phyloP scores from a whole-genome alignment of 2,329 filamentous ascomycete genomes.

The Purpureocillium takamizusanense region DNA sequence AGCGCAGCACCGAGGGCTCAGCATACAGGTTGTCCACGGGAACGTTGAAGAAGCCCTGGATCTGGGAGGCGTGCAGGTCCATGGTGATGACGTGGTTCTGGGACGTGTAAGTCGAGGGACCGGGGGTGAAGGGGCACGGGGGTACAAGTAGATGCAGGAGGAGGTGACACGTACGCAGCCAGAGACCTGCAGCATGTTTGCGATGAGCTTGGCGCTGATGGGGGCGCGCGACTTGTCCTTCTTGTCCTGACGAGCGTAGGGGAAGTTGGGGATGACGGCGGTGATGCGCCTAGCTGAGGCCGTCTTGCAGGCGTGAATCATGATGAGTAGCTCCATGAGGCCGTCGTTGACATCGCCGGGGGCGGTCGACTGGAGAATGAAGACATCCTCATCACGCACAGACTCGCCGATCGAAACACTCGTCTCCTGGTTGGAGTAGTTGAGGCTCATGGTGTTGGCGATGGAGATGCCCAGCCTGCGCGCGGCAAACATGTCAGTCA shows the following conservation, averaged over 20 bases:
- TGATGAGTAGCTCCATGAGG: slow-evolving; percentile 95
- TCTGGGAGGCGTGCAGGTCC: slow-evolving; percentile 90
- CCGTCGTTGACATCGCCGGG: slow-evolving; percentile 97
- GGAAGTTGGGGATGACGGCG: slow-evolving; percentile 91
- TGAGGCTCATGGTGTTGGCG: slow-evolving; percentile 70
- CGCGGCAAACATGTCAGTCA: slow-evolving; percentile 13
- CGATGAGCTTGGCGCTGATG: slow-evolving; percentile 90
- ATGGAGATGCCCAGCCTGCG: slow-evolving; percentile 65
- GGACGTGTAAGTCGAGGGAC: background rate
- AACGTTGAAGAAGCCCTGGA: slow-evolving; percentile 90
- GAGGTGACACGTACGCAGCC: slow-evolving; percentile 48
- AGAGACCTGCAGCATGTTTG: slow-evolving; percentile 94
- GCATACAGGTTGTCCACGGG: slow-evolving; percentile 76
- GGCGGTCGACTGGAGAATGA: slow-evolving; percentile 90
- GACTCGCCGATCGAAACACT: slow-evolving; percentile 93
- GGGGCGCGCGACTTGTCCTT: slow-evolving; percentile 92
- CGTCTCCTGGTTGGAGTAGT: slow-evolving; percentile 82
- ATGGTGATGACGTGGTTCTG: slow-evolving; percentile 70
- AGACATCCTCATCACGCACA: slow-evolving; percentile 95
- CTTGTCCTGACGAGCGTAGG: slow-evolving; percentile 94
- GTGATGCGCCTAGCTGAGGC: slow-evolving; percentile 77
- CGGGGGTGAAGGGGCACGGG: background rate
- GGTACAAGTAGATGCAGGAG: background rate
- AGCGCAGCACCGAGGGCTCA: slow-evolving; percentile 82
- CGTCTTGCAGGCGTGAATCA: slow-evolving; percentile 83